Base-by-base conservation (phyloP, 2,329 filamentous ascomycete genomes). In the Cercospora janseana region DNA sequence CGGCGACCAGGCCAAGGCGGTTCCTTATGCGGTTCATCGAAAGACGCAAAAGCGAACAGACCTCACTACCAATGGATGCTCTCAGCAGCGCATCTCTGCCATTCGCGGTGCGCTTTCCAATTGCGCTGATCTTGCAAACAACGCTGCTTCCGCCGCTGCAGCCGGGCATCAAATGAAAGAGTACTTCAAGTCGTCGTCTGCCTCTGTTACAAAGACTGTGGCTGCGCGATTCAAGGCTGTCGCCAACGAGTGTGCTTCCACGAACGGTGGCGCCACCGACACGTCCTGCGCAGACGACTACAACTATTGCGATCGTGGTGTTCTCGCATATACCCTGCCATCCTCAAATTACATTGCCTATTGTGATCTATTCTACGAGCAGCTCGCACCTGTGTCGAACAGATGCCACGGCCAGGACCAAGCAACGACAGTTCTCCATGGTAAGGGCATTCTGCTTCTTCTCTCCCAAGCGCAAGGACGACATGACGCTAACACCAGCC, bases 321-420 rank as follows among this genome's bases (percentile, higher is more conserved):
- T 82, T 3, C 68, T 86, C 13, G 83, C 83, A 1, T 86, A 84
- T 65, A 84, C 82, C 0, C 67, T 82, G 4, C 56, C 56, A 4
- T 28, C 46, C 13, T 61, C 60, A 21, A 78, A 76, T 65, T 70
- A 76, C 63, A 79, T 85, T 66, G 79, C 78, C 49, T 83, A 84
- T 70, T 86, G 83, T 69, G 71, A 75, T 10, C 66, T 80, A 15
- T 83, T 77, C 69, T 86, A 82, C 71, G 76, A 63, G 35, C 69
- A 66, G 9, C 72, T 86, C 6, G 72, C 79, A 0, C 71, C 73
- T 1, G 51, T 80, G 23, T 69, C 76, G 6, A 59, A 58, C 6
- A 68, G 64, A 1, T 87, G 84, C 71, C 81, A 86, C 63, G 75
- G 61, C 2, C 83, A 86, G 68, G 83, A 86, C 62, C 80, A 83